Conservation (phyloP, 805 yeast species). For the Candida maesae region DNA sequence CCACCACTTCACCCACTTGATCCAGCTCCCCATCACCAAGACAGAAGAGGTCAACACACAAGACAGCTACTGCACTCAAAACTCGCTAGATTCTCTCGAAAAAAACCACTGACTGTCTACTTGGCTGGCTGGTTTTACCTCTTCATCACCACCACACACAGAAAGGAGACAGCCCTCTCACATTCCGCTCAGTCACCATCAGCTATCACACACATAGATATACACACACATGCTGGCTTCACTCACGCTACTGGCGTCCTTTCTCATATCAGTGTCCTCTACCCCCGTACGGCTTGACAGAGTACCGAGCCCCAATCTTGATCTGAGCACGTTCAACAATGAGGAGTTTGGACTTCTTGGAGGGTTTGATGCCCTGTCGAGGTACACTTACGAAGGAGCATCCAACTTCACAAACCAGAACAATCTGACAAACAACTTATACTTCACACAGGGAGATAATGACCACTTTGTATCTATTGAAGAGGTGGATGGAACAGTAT, state of each 20-base stretch:
- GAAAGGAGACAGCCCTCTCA: not conserved
- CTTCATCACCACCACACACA: not conserved
- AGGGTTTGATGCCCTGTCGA: constrained; percentile 34
- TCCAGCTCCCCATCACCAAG: too few species aligned
- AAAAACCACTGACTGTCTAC: too few species aligned
- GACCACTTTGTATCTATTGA: constrained; percentile 21
- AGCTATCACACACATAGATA: not conserved
- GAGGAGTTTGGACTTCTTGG: constrained; percentile 30
- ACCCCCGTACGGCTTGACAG: constrained; percentile 12
- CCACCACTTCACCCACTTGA: too few species aligned
- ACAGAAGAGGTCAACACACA: too few species aligned
- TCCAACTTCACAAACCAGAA: constrained; percentile 29
- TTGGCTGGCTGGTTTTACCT: not conserved
- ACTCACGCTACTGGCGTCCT: constrained; percentile 4
- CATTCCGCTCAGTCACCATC: not conserved
- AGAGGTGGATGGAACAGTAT: constrained; percentile 17
- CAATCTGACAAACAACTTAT: constrained; percentile 16
- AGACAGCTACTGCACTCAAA: too few species aligned
- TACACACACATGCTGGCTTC: not conserved
- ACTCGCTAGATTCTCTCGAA: too few species aligned
- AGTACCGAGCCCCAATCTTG: constrained; percentile 17
- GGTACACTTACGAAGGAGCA: constrained; percentile 33
- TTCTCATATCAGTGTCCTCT: constrained; percentile 5
- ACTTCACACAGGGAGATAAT: constrained; percentile 15
- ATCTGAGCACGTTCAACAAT: constrained; percentile 20